Conservation (phyloP, 495 filamentous ascomycete species). For the Talaromyces thailandensis region DNA sequence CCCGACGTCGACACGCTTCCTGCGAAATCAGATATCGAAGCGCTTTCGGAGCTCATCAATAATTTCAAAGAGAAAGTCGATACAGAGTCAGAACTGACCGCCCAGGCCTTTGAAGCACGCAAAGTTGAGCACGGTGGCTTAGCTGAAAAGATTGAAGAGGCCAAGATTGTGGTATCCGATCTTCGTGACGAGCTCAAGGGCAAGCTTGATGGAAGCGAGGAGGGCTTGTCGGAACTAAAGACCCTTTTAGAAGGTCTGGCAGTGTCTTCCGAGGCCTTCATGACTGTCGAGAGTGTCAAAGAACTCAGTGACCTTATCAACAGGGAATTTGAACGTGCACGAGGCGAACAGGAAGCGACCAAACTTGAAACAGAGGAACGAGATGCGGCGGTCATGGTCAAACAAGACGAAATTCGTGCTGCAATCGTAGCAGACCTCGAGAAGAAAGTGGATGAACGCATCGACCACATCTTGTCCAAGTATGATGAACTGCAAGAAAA, state of each 20-base stretch:
- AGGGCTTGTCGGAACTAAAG: conserved; percentile 45
- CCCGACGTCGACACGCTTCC: conserved; percentile 56
- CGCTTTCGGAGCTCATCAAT: conserved; percentile 57
- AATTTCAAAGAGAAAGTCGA: conserved; percentile 64
- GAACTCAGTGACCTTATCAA: conserved; percentile 73
- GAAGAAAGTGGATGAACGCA: conserved; percentile 68
- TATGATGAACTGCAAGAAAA: conserved; percentile 71
- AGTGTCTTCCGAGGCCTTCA: conserved; percentile 49
- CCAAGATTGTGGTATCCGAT: conserved; percentile 46
- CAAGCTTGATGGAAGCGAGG: conserved; percentile 48
- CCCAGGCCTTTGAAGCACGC: conserved; percentile 71
- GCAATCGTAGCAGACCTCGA: conserved; percentile 47
- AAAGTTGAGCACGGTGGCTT: conserved; percentile 53
- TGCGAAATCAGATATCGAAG: conserved; percentile 51
- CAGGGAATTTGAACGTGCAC: conserved; percentile 70
- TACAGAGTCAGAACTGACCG: conserved; percentile 59
- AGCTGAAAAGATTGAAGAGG: conserved; percentile 48
- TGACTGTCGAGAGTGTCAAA: conserved; percentile 58
- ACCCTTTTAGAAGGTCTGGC: conserved; percentile 54
- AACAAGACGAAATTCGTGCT: conserved; percentile 52
- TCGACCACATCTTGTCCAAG: conserved; percentile 66
- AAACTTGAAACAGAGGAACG: conserved; percentile 73
- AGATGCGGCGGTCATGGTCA: conserved; percentile 59
- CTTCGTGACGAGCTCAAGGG: conserved; percentile 59
- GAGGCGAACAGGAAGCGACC: conserved; percentile 54